phyloP scores from a whole-genome alignment of 2,329 filamentous ascomycete species.

The Xylariomycetidae sp. region DNA sequence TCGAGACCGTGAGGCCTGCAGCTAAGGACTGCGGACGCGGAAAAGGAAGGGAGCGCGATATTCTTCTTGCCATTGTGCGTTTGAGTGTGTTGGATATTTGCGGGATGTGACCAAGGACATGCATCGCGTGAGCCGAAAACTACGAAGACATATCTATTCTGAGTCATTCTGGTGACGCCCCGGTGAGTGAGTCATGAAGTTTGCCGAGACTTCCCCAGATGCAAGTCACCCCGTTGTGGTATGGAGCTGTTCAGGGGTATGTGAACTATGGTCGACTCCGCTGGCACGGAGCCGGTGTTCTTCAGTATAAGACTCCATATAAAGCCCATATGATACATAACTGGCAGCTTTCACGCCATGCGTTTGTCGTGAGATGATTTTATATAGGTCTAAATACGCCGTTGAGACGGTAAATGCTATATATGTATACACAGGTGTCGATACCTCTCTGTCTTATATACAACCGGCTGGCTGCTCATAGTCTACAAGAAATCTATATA shows the following conservation, averaged over 20 bases:
- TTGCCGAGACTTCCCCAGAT: too few relatives aligned
- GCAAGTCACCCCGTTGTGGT: too few relatives aligned
- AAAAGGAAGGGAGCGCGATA: conserved; percentile 15
- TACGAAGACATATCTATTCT: too few relatives aligned
- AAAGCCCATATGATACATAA: too few relatives aligned
- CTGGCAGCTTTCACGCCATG: conserved; percentile 2
- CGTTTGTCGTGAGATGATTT: neutral
- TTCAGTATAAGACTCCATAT: too few relatives aligned
- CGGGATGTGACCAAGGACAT: neutral
- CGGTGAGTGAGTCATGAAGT: too few relatives aligned
- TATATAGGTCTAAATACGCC: neutral
- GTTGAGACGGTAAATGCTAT: neutral
- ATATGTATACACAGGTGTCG: neutral
- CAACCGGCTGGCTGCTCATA: neutral
- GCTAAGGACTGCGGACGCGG: conserved; percentile 11
- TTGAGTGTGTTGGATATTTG: neutral
- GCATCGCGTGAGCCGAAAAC: too few relatives aligned
- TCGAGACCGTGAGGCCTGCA: conserved; percentile 16
- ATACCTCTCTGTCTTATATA: neutral
- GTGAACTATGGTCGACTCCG: too few relatives aligned
- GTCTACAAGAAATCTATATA: too few relatives aligned
- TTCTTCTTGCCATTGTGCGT: conserved; percentile 4
- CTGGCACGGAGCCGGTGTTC: too few relatives aligned
- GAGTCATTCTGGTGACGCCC: too few relatives aligned
- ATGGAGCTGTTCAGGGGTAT: too few relatives aligned